These are phyloP conservation scores for Cutaneotrichosporon arboriforme DNA, from an alignment of 1,284 basidiomycete genomes.

Conservation along the genomic window DNA sequence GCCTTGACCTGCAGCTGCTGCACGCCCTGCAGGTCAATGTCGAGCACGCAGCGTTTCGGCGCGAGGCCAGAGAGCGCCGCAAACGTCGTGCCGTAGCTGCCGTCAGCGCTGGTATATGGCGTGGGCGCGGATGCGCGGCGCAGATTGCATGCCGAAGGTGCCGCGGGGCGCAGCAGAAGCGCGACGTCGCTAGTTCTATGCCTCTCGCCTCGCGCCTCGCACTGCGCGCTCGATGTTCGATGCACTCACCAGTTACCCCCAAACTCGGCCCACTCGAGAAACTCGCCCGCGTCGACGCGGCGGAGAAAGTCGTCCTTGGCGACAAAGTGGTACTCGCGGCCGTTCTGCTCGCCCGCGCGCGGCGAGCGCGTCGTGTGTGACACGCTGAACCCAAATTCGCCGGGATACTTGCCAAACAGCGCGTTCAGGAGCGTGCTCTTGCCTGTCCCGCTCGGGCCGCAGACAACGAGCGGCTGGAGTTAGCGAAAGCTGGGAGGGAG, in stretches of 20 bases:
- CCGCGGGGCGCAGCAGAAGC: too few relatives aligned
- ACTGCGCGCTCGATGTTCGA: neutral
- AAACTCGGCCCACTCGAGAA: conserved; percentile 67
- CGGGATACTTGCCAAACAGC: conserved; percentile 76
- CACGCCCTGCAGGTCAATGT: conserved; percentile 97
- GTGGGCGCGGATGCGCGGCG: too few relatives aligned
- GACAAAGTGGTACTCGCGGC: conserved; percentile 59
- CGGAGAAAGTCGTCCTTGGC: conserved; percentile 51
- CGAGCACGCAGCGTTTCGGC: conserved; percentile 77
- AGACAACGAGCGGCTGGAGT: conserved; percentile 62
- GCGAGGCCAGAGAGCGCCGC: conserved; percentile 57
- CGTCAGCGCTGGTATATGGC: neutral
- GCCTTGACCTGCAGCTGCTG: conserved; percentile 71
- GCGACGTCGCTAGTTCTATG: too few relatives aligned
- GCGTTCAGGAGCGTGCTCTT: conserved; percentile 86
- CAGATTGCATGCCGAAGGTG: too few relatives aligned
- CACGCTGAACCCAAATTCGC: conserved; percentile 87
- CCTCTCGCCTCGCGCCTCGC: neutral
- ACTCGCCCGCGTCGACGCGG: conserved; percentile 53
- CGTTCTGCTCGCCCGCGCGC: conserved; percentile 74
- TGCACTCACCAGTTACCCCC: conserved; percentile 71
- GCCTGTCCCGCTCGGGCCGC: conserved; percentile 84
- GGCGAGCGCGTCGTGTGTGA: conserved; percentile 92
- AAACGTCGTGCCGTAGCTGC: conserved; percentile 75
- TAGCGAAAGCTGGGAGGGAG: too few relatives aligned